Evolutionary conservation across 441 rosid species (phyloP), one percentile per base, ranked within the genome.

Genomic region (Daphne laureola): DNA sequence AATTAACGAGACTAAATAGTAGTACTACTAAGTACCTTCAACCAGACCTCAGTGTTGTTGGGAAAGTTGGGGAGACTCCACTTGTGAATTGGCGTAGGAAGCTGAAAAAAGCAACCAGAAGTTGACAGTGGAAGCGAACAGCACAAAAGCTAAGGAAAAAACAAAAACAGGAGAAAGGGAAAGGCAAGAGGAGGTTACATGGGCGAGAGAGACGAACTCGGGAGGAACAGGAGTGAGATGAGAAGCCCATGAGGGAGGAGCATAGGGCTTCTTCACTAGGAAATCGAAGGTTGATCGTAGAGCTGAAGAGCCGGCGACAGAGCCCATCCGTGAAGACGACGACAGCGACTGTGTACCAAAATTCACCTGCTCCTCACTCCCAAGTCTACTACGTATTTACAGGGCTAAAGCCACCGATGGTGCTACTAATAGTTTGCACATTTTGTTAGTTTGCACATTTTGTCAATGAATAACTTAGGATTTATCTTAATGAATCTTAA

Each of bases 1-100:
- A 21, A 21, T 21, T 21, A 21, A 21, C 25, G 25, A 21, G 25
- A 21, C 25, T 3, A 21, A n/a, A n/a, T n/a, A n/a, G n/a, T n/a
- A n/a, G n/a, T n/a, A n/a, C 8, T 8, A 7, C n/a, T 13, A 48
- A 8, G 17, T 36, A 89, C 97, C 95, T 92, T 92, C 65, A 92
- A 67, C 83, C 82, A 88, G 43, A 89, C 80, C 57, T 92, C 94
- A 0, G 96, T 81, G 59, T 77, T 75, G 26, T 54, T 55, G 4
- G 96, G 98, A 68, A 92, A 74, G 61, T 79, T 75, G 25, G 96
- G 98, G 23, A 92, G 90, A 62, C 80, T 78, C 96, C 96, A 92
- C 27, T 67, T 70, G 62, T 92, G 97, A 65, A 89, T 89, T 23
- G 98, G 98, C 64, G 98, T 83, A 38, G 96, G 92, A 49, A 76